phyloP scores from a whole-genome alignment of 176 grass and related monocot genomes.

The Ananas comosus region DNA sequence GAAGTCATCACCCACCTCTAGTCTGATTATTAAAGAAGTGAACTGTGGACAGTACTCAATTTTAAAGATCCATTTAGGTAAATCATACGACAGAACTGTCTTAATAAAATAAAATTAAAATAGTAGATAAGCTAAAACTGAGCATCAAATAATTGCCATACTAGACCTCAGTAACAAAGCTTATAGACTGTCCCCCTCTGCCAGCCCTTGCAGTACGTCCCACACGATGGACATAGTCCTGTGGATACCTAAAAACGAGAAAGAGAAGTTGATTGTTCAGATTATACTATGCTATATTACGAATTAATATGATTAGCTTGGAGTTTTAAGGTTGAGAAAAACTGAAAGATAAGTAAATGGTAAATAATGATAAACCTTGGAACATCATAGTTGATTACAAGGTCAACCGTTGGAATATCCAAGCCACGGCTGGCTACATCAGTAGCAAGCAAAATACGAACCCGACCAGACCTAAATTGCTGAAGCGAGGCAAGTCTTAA shows the following conservation, averaged over 20 bases:
- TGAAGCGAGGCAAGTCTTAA: conserved; percentile 57
- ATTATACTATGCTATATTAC: background rate
- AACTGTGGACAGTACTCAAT: background rate
- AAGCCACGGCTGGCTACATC: conserved; percentile 92
- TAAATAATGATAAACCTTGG: conserved; percentile 41
- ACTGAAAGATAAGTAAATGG: background rate
- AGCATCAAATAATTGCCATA: background rate
- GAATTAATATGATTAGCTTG: conserved; percentile 8
- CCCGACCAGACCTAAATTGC: conserved; percentile 70
- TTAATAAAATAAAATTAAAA: conserved; percentile 7
- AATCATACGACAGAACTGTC: background rate
- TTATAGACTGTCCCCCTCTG: conserved; percentile 70
- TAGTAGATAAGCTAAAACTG: conserved; percentile 1
- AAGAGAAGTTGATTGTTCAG: conserved; percentile 8
- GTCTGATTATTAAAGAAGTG: background rate
- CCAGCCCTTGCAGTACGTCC: conserved; percentile 90
- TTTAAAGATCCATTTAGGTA: background rate
- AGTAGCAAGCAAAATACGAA: conserved; percentile 62
- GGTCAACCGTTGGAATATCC: conserved; percentile 96
- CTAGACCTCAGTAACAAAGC: conserved; percentile 75
- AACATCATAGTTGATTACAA: conserved; percentile 95
- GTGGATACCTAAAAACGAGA: conserved; percentile 38
- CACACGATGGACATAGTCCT: conserved; percentile 87
- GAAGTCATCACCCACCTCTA: background rate
- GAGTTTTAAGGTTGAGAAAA: background rate